These are phyloP conservation scores for Ustilago crameri DNA, from an alignment of 1,284 basidiomycete species.

Conservation along the genomic window DNA sequence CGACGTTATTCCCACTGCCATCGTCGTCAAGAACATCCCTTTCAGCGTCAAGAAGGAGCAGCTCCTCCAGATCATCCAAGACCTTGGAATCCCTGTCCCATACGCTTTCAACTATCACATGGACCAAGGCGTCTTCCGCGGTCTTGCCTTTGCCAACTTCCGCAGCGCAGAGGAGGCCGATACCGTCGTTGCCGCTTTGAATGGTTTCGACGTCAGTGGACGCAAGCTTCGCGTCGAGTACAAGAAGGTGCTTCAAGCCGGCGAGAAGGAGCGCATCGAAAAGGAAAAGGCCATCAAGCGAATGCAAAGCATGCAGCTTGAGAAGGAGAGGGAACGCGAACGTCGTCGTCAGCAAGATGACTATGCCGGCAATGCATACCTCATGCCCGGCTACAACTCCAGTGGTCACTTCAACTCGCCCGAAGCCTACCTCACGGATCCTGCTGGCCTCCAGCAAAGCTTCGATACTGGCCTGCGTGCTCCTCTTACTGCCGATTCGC, in stretches of 20 bases:
- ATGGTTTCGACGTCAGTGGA: conserved; percentile 91
- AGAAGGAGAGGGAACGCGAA: conserved; percentile 61
- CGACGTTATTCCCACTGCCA: conserved; percentile 97
- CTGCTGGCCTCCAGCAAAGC: conserved; percentile 11
- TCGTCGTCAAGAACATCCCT: conserved; percentile 99
- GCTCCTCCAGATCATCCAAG: conserved; percentile 92
- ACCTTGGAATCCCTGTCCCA: conserved; percentile 92
- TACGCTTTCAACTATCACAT: conserved; percentile 88
- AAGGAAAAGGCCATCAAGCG: conserved; percentile 97
- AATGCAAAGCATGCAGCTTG: conserved; percentile 75
- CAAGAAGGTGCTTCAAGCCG: conserved; percentile 98
- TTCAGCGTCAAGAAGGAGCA: conserved; percentile 97
- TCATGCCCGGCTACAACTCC: conserved; percentile 38
- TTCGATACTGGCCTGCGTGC: conserved; percentile 19
- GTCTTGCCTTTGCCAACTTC: conserved; percentile 98
- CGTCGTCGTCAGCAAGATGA: conserved; percentile 52
- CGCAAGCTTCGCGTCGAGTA: conserved; percentile 98
- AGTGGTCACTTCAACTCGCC: conserved; percentile 14
- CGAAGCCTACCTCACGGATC: conserved; percentile 20
- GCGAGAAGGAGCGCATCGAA: conserved; percentile 99
- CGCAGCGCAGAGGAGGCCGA: conserved; percentile 89
- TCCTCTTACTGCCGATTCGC: conserved; percentile 51
- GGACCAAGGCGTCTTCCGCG: conserved; percentile 82
- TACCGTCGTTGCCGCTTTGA: conserved; percentile 92
- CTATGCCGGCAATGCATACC: conserved; percentile 43